These are phyloP conservation scores for Zygoascus hellenicus DNA, from an alignment of 1,139 yeast species.

Conservation along the genomic window DNA sequence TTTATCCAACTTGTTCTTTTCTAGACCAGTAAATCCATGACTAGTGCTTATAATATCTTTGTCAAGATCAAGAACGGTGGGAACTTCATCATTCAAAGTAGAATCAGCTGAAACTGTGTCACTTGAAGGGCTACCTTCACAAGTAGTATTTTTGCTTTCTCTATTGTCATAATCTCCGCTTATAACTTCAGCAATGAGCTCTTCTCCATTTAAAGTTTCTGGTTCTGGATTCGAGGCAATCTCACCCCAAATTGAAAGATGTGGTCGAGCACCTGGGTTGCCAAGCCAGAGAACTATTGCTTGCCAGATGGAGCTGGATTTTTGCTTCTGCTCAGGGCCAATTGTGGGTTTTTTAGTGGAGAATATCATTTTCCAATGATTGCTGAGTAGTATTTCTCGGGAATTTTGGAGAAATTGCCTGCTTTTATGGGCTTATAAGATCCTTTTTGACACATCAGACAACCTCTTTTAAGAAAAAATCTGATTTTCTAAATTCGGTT, in stretches of 20 bases:
- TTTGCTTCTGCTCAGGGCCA: too few species aligned
- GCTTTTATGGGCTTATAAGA: too few species aligned
- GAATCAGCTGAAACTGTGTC: background rate
- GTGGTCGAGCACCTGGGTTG: background rate
- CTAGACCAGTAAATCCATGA: constrained; percentile 1
- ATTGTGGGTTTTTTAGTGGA: too few species aligned
- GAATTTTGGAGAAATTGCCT: too few species aligned
- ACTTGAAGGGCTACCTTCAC: background rate
- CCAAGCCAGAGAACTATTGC: background rate
- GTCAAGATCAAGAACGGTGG: background rate
- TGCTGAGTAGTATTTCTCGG: too few species aligned
- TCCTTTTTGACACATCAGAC: too few species aligned
- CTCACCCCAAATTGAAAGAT: constrained; percentile 2
- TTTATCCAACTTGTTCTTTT: constrained; percentile 9
- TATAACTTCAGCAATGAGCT: background rate
- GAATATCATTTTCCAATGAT: too few species aligned
- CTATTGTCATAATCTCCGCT: background rate
- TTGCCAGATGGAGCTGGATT: background rate
- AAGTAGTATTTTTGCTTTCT: background rate
- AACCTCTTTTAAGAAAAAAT: too few species aligned
- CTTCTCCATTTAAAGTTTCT: background rate
- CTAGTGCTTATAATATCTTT: background rate
- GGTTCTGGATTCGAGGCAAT: background rate
- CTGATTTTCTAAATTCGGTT: too few species aligned
- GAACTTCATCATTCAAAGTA: background rate